A percentile compares a stretch with the other conserved stretches of the same genome.
These are phyloP conservation scores for Brasenia schreberi DNA, from an alignment of 164 flowering plant species.

Conservation along the genomic window DNA sequence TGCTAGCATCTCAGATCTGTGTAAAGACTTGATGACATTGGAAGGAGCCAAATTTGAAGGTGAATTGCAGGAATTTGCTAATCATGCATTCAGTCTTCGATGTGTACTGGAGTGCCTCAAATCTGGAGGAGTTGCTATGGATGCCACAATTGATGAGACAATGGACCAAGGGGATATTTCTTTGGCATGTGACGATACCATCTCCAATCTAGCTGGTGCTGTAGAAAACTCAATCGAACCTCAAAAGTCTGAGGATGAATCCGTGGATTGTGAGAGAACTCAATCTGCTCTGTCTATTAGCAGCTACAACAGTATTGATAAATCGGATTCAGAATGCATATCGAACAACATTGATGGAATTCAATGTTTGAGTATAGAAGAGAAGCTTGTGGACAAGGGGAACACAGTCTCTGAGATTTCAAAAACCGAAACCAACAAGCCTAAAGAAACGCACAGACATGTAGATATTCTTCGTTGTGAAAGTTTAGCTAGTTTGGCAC, in stretches of 20 bases:
- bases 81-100: slow-evolving; percentile 91
- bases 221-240: slow-evolving; percentile 11
- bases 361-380: slow-evolving; percentile 19
- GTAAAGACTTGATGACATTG: slow-evolving; percentile 74
- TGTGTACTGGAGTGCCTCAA: slow-evolving; percentile 73
- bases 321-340: not conserved
- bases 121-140: slow-evolving; percentile 58
- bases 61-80: slow-evolving; percentile 94
- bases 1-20: slow-evolving; percentile 87
- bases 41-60: slow-evolving; percentile 98
- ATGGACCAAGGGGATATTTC: slow-evolving; percentile 21
- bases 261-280: slow-evolving; percentile 10
- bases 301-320: not conserved
- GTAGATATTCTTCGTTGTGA: slow-evolving; percentile 97
- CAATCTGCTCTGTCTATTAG: slow-evolving; percentile 8
- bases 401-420: slow-evolving; percentile 2
- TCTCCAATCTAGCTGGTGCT: slow-evolving; percentile 8
- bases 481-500: slow-evolving; percentile 83
- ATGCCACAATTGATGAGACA: slow-evolving; percentile 26
- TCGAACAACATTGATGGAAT: slow-evolving; percentile 13
- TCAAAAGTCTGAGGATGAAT: slow-evolving; percentile 9
- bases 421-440: no score
- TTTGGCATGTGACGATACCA: slow-evolving; percentile 13
- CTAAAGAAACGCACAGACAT: slow-evolving; percentile 7
- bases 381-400: slow-evolving; percentile 25